A percentile compares a stretch with the other conserved stretches of the same genome.
Evolutionary conservation across 306 rosid genomes (phyloP).

Genomic region (Spatholobus suberectus): DNA sequence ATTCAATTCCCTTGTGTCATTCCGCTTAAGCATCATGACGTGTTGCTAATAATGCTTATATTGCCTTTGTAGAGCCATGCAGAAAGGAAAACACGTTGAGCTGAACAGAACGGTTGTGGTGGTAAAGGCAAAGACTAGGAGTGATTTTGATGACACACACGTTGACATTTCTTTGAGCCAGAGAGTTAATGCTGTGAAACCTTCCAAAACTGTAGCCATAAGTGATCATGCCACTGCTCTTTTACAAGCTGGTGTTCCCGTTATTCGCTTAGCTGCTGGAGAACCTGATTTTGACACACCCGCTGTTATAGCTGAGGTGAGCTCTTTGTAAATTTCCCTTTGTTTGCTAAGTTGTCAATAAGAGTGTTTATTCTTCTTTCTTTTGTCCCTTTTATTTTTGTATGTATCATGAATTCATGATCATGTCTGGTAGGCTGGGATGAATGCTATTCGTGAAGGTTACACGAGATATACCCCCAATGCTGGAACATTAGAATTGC

Average conservation of each 20-base stretch:
- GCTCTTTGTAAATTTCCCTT: background rate
- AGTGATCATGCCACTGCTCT: slow-evolving; percentile 86
- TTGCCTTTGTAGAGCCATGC: slow-evolving; percentile 32
- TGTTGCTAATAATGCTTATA: background rate
- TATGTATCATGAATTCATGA: background rate
- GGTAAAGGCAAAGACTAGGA: slow-evolving; percentile 51
- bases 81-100: slow-evolving; percentile 32
- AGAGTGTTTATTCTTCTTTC: background rate
- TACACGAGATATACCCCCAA: slow-evolving; percentile 77
- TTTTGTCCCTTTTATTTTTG: background rate
- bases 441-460: slow-evolving; percentile 82
- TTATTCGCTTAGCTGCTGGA: slow-evolving; percentile 81
- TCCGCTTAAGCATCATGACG: background rate
- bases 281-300: slow-evolving; percentile 93
- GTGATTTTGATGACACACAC: slow-evolving; percentile 33
- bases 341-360: background rate
- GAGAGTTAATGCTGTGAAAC: slow-evolving; percentile 73
- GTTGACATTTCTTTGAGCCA: slow-evolving; percentile 75
- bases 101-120: background rate
- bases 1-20: background rate
- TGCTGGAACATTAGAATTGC: slow-evolving; percentile 76
- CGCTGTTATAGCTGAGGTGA: slow-evolving; percentile 61
- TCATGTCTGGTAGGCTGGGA: slow-evolving; percentile 73
- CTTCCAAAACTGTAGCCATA: slow-evolving; percentile 81
- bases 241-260: slow-evolving; percentile 73